Evolutionary conservation across 352 stramenopile genomes (phyloP), one percentile per base, ranked within the genome.

Genomic region (Phytophthora fragariaefolia): DNA sequence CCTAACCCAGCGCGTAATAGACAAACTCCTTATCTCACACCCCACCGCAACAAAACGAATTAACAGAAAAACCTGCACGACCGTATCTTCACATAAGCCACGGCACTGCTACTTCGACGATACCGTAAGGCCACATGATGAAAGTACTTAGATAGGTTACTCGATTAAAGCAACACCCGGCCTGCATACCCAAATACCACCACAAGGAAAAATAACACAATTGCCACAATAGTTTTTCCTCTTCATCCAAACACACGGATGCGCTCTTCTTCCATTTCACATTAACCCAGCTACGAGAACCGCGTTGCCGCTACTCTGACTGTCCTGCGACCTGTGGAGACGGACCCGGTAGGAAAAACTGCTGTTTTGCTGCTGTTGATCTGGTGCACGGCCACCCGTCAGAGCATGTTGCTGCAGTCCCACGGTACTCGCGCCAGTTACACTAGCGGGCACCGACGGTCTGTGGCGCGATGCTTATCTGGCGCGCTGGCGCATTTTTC

Each of bases 401-500:
- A 30, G 22, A 70, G 52, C 53, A 58, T 3, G 10, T 46, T 26
- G 42, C 53, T 58, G 42, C 53, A 66, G 20, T 5, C 46, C 54
- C 43, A 23, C 45, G n/a, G n/a, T n/a, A n/a, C n/a, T n/a, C n/a
- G n/a, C n/a, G n/a, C n/a, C n/a, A n/a, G n/a, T n/a, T n/a, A 64
- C 36, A 24, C 28, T 43, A 36, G 24, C n/a, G 40, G 54, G 46
- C 52, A 66, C 18, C 42, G 36, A 64, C 43, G 59, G 43, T 48
- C 57, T 49, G 56, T 49, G 28, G 40, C 53, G 23, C 47, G 38
- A 56, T 60, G 81, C 86, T 98, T 99, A 99, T 96, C 96, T 98
- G 74, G 97, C 97, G 85, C 97, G 96, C 91, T 99, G 95, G 82
- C 97, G 94, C 97, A 99, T 99, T 96, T 99, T 99, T 81, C 97